These are phyloP conservation scores for Diaporthe destruens DNA, from an alignment of 2,329 filamentous ascomycete genomes.

Conservation along the genomic window DNA sequence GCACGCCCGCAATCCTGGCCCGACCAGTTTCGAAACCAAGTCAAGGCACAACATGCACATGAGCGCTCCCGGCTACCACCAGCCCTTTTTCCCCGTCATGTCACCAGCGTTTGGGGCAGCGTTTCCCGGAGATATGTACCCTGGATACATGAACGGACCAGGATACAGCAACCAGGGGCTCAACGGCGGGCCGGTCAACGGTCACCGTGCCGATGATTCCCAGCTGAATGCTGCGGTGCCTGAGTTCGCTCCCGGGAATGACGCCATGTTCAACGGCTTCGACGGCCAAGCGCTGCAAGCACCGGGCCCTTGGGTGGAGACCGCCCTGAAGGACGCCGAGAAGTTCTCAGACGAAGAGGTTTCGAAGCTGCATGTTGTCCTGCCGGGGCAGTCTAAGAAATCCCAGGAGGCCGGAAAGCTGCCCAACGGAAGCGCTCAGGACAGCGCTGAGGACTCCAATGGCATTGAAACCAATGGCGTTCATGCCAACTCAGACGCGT, in stretches of 20 bases:
- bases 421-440: slow-evolving; percentile 34
- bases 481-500: slow-evolving; percentile 21
- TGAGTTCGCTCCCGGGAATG: slow-evolving; percentile 65
- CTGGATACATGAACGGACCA: slow-evolving; percentile 50
- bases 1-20: slow-evolving; percentile 80
- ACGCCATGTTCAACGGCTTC: slow-evolving; percentile 5
- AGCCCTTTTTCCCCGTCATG: slow-evolving; percentile 47
- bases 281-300: neutral
- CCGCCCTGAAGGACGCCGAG: slow-evolving; percentile 48
- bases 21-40: slow-evolving; percentile 54
- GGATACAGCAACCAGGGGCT: slow-evolving; percentile 46
- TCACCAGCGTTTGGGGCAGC: slow-evolving; percentile 31
- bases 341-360: slow-evolving; percentile 50
- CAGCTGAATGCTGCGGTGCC: slow-evolving; percentile 73
- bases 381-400: slow-evolving; percentile 36
- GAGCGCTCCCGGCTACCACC: slow-evolving; percentile 44
- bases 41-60: slow-evolving; percentile 45
- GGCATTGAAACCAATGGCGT: slow-evolving; percentile 37
- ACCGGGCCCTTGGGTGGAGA: slow-evolving; percentile 10
- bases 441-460: slow-evolving; percentile 16
- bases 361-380: slow-evolving; percentile 48
- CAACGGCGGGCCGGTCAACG: slow-evolving; percentile 55
- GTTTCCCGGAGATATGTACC: slow-evolving; percentile 46
- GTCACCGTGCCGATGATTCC: slow-evolving; percentile 57
- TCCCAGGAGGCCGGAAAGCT: slow-evolving; percentile 14